These are phyloP conservation scores for Colletotrichum melonis DNA, from an alignment of 2,329 filamentous ascomycete genomes.

Conservation along the genomic window DNA sequence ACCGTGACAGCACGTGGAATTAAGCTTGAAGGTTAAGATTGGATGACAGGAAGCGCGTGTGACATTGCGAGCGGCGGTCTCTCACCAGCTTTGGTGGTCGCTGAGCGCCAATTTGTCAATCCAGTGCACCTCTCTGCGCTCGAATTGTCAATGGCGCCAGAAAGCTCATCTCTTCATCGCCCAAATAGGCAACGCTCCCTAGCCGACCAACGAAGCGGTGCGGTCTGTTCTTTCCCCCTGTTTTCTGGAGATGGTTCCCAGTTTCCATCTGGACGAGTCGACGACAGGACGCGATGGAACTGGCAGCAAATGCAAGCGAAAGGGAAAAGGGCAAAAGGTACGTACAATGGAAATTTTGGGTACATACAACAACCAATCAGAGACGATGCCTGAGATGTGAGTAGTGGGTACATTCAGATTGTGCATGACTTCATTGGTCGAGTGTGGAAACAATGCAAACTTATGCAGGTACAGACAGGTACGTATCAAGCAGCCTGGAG, in stretches of 20 bases:
- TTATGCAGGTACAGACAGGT: slow-evolving; percentile 31
- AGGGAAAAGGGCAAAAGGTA: not conserved
- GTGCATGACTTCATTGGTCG: slow-evolving; percentile 17
- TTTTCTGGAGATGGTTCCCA: not conserved
- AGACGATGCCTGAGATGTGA: not conserved
- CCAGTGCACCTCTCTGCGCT: not conserved
- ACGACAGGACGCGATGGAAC: not conserved
- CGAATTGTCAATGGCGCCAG: slow-evolving; percentile 5
- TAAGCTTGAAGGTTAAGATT: slow-evolving; percentile 35
- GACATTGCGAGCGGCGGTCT: slow-evolving; percentile 20
- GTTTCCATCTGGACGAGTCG: not conserved
- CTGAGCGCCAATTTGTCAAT: slow-evolving; percentile 15
- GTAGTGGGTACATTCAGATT: not conserved
- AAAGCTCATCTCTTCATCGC: slow-evolving; percentile 17
- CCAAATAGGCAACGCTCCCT: slow-evolving; percentile 13
- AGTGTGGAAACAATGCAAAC: slow-evolving; percentile 22
- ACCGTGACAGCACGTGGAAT: slow-evolving; percentile 17
- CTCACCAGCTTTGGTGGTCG: not conserved
- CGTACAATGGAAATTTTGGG: not conserved
- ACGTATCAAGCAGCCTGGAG: not conserved
- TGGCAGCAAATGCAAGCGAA: not conserved
- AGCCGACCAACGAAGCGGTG: slow-evolving; percentile 3
- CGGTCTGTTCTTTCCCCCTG: not conserved
- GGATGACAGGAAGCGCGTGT: slow-evolving; percentile 30
- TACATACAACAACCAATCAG: slow-evolving; percentile 6